phyloP scores from a whole-genome alignment of 768 basidiomycete species.

The Lactarius akahatsu region DNA sequence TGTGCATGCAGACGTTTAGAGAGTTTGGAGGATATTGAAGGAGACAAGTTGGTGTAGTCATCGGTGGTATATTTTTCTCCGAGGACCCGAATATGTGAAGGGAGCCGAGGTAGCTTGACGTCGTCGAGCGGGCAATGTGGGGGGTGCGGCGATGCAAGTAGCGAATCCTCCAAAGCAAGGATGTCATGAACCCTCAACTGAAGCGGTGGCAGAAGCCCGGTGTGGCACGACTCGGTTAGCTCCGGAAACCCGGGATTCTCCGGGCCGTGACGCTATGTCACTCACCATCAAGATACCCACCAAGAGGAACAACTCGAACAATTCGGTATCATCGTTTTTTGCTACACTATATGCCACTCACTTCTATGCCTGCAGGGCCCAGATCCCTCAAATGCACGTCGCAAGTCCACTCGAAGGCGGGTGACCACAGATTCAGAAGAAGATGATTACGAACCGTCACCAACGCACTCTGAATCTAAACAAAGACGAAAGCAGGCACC shows the following conservation, averaged over 20 bases:
- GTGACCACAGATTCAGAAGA: conserved; percentile 26
- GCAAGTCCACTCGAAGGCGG: conserved; percentile 26
- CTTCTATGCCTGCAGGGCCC: conserved; percentile 3
- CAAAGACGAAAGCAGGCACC: conserved; percentile 18
- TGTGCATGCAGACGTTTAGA: conserved; percentile 71
- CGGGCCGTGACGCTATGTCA: conserved; percentile 14
- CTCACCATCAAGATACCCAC: conserved; percentile 27
- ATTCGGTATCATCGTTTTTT: background rate
- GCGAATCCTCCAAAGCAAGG: background rate
- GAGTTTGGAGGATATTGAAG: conserved; percentile 81
- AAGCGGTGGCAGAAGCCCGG: background rate
- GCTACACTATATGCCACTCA: background rate
- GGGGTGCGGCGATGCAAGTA: background rate
- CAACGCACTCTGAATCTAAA: conserved; percentile 19
- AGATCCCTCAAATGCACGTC: conserved; percentile 22
- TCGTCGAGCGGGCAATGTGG: background rate
- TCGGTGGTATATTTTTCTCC: conserved; percentile 76
- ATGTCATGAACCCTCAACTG: background rate
- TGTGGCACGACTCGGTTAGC: background rate
- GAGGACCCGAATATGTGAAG: conserved; percentile 48
- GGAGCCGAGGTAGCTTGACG: conserved; percentile 18
- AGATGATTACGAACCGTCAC: conserved; percentile 25
- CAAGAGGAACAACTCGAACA: conserved; percentile 20
- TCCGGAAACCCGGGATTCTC: background rate
- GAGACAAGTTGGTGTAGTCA: conserved; percentile 77